Percentiles rank a stretch among this genome's conserved stretches.
Conservation (phyloP, 805 yeast genomes). For the Candida ascalaphidarum region DNA sequence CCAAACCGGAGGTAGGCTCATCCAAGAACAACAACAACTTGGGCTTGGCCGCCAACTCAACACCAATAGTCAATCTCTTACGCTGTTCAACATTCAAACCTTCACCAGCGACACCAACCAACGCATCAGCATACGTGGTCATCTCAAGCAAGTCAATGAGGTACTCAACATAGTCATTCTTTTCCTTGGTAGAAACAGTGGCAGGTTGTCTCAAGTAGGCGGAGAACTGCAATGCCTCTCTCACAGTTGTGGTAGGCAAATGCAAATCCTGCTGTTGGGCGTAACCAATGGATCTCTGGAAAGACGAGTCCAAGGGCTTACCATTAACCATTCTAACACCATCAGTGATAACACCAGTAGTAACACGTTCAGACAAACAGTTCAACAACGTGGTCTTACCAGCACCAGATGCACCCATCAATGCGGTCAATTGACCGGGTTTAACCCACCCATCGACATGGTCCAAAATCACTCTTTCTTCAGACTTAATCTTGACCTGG, state of each 20-base stretch:
- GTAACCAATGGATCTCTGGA: constrained; percentile 25
- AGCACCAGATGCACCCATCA: constrained; percentile 47
- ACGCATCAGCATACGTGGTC: constrained; percentile 23
- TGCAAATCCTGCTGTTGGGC: constrained; percentile 28
- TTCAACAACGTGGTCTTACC: constrained; percentile 40
- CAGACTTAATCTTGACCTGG: constrained; percentile 55
- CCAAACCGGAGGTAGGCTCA: constrained; percentile 71
- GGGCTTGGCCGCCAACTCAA: constrained; percentile 65
- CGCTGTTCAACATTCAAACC: constrained; percentile 61
- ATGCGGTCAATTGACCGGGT: constrained; percentile 69
- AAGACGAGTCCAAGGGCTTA: constrained; percentile 13
- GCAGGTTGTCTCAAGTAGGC: constrained; percentile 20
- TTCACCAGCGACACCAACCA: constrained; percentile 55
- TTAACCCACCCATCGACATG: constrained; percentile 73
- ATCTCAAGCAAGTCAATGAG: constrained; percentile 35
- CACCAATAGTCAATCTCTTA: constrained; percentile 62
- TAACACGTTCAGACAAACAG: constrained; percentile 20
- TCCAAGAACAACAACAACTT: constrained; percentile 54
- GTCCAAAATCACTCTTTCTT: constrained; percentile 50
- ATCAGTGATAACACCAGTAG: constrained; percentile 15
- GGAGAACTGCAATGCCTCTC: constrained; percentile 18
- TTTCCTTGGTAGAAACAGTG: constrained; percentile 11
- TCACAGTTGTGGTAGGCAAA: constrained; percentile 21
- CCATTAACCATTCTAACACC: constrained; percentile 30
- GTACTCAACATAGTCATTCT: constrained; percentile 17